These are phyloP conservation scores for Lactarius deliciosus DNA, from an alignment of 768 basidiomycete genomes.

Conservation along the genomic window DNA sequence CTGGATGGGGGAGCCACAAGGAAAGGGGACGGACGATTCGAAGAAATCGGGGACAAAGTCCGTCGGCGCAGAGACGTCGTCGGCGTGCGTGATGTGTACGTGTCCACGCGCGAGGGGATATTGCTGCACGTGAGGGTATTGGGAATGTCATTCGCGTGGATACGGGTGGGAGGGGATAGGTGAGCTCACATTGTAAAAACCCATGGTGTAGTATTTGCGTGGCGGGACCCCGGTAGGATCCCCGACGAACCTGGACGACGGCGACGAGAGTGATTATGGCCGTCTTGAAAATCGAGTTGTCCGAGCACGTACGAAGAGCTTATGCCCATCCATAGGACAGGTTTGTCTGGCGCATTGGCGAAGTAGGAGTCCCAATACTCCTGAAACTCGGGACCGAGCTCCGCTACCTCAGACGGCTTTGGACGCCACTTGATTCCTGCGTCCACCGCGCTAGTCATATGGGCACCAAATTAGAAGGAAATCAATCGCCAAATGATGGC, in stretches of 20 bases:
- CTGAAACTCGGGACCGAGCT: conserved; percentile 31
- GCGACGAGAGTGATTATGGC: not conserved
- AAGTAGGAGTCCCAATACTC: conserved; percentile 31
- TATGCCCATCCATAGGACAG: conserved; percentile 24
- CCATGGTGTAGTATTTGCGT: conserved; percentile 28
- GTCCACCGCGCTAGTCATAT: conserved; percentile 30
- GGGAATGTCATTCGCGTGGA: not conserved
- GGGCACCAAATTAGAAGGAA: not conserved
- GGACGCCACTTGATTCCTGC: conserved; percentile 33
- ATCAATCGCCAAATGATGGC: conserved; percentile 31
- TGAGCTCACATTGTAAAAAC: conserved; percentile 14
- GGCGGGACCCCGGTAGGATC: not conserved
- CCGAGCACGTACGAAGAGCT: conserved; percentile 24
- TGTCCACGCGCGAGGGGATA: conserved; percentile 29
- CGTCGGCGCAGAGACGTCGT: conserved; percentile 29
- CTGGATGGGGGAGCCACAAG: no score
- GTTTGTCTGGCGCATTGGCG: conserved; percentile 31
- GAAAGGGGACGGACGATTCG: conserved; percentile 33
- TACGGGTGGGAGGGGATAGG: no score
- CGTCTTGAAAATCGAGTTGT: not conserved
- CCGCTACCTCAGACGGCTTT: conserved; percentile 28
- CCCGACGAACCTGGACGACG: not conserved
- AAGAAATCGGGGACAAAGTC: conserved; percentile 32
- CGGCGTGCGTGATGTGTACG: conserved; percentile 29
- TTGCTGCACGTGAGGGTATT: not conserved